These are phyloP conservation scores for Russula virescens DNA, from an alignment of 768 basidiomycete genomes.

Conservation along the genomic window DNA sequence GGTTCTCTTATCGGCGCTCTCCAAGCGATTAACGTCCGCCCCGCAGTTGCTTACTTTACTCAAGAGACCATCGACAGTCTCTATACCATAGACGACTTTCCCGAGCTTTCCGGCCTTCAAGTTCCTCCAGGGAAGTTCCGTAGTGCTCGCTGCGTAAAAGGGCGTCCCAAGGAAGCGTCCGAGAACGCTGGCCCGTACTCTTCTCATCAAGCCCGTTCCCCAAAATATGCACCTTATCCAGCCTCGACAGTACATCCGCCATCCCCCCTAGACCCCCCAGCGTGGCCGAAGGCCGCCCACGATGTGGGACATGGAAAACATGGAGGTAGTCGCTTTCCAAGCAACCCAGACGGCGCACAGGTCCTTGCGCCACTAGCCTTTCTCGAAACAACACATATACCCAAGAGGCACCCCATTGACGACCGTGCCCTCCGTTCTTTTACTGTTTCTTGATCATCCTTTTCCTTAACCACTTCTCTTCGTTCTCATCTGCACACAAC, in stretches of 20 bases:
- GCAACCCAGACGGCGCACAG: slow-evolving; percentile 21
- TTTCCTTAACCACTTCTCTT: not conserved
- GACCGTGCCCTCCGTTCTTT: slow-evolving; percentile 65
- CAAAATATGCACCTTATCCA: slow-evolving; percentile 19
- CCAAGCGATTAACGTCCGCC: slow-evolving; percentile 5
- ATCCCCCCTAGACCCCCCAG: slow-evolving; percentile 20
- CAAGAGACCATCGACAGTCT: slow-evolving; percentile 31
- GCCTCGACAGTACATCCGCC: slow-evolving; percentile 11
- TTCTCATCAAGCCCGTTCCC: slow-evolving; percentile 17
- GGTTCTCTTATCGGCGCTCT: not conserved
- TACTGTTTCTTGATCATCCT: slow-evolving; percentile 28
- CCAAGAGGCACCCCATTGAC: slow-evolving; percentile 62
- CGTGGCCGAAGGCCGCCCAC: slow-evolving; percentile 20
- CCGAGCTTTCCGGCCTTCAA: slow-evolving; percentile 29
- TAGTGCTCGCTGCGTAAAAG: slow-evolving; percentile 31
- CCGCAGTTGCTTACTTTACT: slow-evolving; percentile 37
- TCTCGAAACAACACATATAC: slow-evolving; percentile 52
- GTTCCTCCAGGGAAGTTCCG: slow-evolving; percentile 34
- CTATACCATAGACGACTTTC: slow-evolving; percentile 32
- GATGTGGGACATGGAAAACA: slow-evolving; percentile 19
- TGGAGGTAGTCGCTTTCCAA: slow-evolving; percentile 20
- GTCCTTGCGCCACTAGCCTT: slow-evolving; percentile 59
- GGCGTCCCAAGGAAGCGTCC: slow-evolving; percentile 22
- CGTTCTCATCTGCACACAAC: slow-evolving; percentile 15
- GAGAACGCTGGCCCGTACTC: slow-evolving; percentile 11